phyloP scores from a whole-genome alignment of 1,139 yeast species.

The Debaryomyces coudertii region DNA sequence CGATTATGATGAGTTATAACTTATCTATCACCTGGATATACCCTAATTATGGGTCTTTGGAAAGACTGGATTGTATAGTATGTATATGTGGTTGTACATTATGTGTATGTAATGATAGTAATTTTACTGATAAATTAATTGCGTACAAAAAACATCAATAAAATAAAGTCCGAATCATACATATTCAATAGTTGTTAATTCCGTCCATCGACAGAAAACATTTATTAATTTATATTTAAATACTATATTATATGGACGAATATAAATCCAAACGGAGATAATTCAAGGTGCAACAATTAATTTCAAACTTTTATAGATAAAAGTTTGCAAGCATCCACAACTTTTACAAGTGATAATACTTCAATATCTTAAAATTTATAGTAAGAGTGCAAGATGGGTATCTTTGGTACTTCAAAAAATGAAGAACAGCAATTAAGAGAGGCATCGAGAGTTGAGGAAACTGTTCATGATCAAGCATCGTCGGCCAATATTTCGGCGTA shows the following conservation, averaged over 20 bases:
- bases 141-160: neutral
- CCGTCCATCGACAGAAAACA: neutral
- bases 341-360: too few relatives aligned
- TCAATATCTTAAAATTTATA: too few relatives aligned
- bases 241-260: too few relatives aligned
- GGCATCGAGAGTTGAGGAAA: conserved; percentile 26
- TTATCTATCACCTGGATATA: too few relatives aligned
- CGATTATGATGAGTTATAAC: neutral
- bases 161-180: neutral
- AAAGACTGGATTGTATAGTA: too few relatives aligned
- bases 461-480: conserved; percentile 17
- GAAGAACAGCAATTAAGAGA: conserved; percentile 45
- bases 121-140: neutral
- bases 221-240: too few relatives aligned
- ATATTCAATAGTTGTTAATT: neutral
- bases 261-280: too few relatives aligned
- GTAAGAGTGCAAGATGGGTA: conserved; percentile 21
- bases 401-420: conserved; percentile 39
- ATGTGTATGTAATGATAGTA: neutral
- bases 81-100: too few relatives aligned
- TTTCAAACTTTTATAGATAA: too few relatives aligned
- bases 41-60: too few relatives aligned
- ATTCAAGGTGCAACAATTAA: too few relatives aligned
- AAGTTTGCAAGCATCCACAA: too few relatives aligned
- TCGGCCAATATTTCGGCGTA: conserved; percentile 30